phyloP scores from a whole-genome alignment of 352 stramenopile species.

The Pythium aristosporum region DNA sequence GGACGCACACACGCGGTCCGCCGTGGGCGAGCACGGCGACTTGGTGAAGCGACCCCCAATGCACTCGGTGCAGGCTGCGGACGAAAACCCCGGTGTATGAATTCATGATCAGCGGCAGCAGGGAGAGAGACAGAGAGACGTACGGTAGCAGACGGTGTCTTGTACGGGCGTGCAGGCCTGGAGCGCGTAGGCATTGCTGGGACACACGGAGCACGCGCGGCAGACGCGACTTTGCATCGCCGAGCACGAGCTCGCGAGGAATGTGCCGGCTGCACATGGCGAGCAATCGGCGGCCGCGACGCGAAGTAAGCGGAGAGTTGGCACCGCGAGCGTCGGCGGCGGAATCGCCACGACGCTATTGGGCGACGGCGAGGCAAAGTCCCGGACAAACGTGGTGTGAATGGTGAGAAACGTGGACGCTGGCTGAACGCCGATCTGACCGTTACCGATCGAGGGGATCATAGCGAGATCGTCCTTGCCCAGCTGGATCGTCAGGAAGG shows the following conservation, averaged over 20 bases:
- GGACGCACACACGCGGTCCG: conserved; percentile 51
- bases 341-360: conserved; percentile 38
- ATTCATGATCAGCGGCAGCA: too few species aligned
- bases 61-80: conserved; percentile 76
- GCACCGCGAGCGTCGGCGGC: conserved; percentile 1
- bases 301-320: conserved; percentile 30
- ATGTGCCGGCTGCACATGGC: conserved; percentile 40
- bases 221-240: conserved; percentile 61
- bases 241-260: conserved; percentile 56
- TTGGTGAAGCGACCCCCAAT: conserved; percentile 45
- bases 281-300: conserved; percentile 52
- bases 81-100: too few species aligned
- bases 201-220: conserved; percentile 53
- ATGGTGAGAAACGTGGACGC: conserved; percentile 56
- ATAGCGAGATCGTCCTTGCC: conserved; percentile 36
- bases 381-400: conserved; percentile 33
- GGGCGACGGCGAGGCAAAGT: conserved; percentile 38
- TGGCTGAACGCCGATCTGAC: conserved; percentile 44
- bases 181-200: conserved; percentile 52
- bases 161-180: conserved; percentile 43
- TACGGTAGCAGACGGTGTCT: conserved; percentile 75
- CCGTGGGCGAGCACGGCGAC: conserved; percentile 45
- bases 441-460: conserved; percentile 40
- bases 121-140: conserved; percentile 20
- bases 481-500: conserved; percentile 61